Percentiles rank a stretch among this genome's conserved stretches.
Evolutionary conservation across 345 rosid genomes (phyloP).

Genomic region (Camelina neglecta): DNA sequence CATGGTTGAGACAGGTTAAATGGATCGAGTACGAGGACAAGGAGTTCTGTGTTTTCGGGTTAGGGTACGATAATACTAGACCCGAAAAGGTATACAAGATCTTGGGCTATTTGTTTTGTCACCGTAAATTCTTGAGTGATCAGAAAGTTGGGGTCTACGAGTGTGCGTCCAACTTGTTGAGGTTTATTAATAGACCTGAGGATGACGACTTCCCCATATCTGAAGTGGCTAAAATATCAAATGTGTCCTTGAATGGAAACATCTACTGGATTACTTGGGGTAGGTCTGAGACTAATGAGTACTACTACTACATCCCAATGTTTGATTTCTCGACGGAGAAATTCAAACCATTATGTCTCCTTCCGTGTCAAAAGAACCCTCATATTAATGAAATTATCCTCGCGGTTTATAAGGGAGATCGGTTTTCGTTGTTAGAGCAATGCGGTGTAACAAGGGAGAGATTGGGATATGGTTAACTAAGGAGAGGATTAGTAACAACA

Average conservation of each 20-base stretch:
- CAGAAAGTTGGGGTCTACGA: background rate
- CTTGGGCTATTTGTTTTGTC: background rate
- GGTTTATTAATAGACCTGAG: background rate
- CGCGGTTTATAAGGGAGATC: background rate
- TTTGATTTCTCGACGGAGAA: constrained; percentile 2
- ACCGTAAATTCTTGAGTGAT: background rate
- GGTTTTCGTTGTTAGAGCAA: constrained; percentile 20
- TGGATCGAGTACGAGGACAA: background rate
- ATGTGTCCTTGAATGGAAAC: constrained; percentile 9
- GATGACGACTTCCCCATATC: background rate
- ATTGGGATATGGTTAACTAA: constrained; percentile 6
- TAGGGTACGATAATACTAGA: constrained; percentile 10
- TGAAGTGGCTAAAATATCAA: background rate
- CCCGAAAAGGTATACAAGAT: background rate
- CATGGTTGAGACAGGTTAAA: constrained; percentile 3
- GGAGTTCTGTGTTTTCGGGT: background rate
- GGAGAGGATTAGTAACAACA: background rate
- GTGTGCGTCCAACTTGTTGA: constrained; percentile 3
- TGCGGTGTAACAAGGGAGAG: background rate
- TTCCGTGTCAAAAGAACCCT: background rate
- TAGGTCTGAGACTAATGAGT: background rate
- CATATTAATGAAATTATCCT: background rate
- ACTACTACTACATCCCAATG: background rate
- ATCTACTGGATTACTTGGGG: background rate
- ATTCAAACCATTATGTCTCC: background rate